phyloP scores from a whole-genome alignment of 2,329 filamentous ascomycete genomes.

The Dothiorella sarmentorum region DNA sequence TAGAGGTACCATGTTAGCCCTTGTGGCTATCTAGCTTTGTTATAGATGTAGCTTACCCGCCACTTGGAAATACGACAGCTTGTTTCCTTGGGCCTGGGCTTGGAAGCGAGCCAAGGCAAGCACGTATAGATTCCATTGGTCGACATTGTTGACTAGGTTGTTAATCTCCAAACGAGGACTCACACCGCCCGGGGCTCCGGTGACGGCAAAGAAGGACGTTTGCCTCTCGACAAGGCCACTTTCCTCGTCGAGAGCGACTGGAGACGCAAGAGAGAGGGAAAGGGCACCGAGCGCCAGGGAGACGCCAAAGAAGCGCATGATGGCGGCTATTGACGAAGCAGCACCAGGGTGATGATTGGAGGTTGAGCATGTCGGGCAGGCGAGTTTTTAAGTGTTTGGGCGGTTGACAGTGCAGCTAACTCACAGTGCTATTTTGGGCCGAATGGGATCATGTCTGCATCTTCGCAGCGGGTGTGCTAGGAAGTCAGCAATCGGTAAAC shows the following conservation, averaged over 20 bases:
- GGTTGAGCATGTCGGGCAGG: not conserved
- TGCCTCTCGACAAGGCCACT: slow-evolving; percentile 1
- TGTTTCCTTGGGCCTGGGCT: slow-evolving; percentile 57
- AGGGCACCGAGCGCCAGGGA: slow-evolving; percentile 2
- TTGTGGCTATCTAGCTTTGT: not conserved
- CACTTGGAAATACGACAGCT: slow-evolving; percentile 73
- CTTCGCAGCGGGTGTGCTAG: not conserved
- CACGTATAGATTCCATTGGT: slow-evolving; percentile 73
- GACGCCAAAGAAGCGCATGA: not conserved
- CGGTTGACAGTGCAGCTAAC: not conserved
- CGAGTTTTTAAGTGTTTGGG: not conserved
- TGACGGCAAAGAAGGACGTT: slow-evolving; percentile 22
- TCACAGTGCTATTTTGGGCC: not conserved
- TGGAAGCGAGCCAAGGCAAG: slow-evolving; percentile 71
- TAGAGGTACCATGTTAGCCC: not conserved
- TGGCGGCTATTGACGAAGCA: not conserved
- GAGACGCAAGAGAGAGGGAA: not conserved
- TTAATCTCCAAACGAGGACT: slow-evolving; percentile 63
- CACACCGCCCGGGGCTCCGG: slow-evolving; percentile 25
- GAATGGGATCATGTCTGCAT: not conserved
- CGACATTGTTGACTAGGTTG: slow-evolving; percentile 57
- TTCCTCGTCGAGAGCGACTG: not conserved
- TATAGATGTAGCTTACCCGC: slow-evolving; percentile 54
- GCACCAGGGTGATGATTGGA: not conserved
- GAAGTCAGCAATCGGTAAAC: not conserved